A percentile compares a stretch with the other conserved stretches of the same genome.
Evolutionary conservation across 106 monocot genomes (phyloP).

Genomic region (Gastrodia elata): DNA sequence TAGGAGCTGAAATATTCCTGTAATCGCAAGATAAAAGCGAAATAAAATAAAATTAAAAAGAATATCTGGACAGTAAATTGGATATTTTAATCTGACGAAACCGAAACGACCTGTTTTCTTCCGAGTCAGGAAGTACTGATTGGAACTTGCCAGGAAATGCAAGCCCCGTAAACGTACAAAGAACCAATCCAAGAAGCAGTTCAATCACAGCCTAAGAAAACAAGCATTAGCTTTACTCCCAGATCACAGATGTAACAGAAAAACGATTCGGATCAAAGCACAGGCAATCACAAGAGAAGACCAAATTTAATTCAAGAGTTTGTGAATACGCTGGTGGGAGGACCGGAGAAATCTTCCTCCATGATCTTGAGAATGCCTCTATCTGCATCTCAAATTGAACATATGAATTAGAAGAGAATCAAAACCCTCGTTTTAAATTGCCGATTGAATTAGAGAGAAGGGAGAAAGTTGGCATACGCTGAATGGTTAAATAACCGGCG

Average conservation of each 20-base stretch:
- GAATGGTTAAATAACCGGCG: slow-evolving; percentile 75
- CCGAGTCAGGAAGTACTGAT: slow-evolving; percentile 75
- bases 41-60: background rate
- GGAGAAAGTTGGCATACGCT: slow-evolving; percentile 34
- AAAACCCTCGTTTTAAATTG: background rate
- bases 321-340: slow-evolving; percentile 52
- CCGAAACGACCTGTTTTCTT: slow-evolving; percentile 70
- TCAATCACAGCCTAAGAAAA: slow-evolving; percentile 51
- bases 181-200: slow-evolving; percentile 50
- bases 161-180: slow-evolving; percentile 71
- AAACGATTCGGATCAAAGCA: background rate
- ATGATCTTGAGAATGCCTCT: slow-evolving; percentile 76
- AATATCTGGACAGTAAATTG: too few relatives aligned
- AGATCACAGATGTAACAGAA: background rate
- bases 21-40: background rate
- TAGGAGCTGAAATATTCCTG: too few relatives aligned
- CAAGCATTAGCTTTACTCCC: background rate
- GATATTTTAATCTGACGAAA: background rate
- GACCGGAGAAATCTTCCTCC: slow-evolving; percentile 77
- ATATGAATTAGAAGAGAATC: background rate
- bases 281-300: background rate
- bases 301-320: background rate
- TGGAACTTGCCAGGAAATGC: slow-evolving; percentile 67
- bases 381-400: slow-evolving; percentile 30
- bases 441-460: background rate